A percentile compares a stretch with the other conserved stretches of the same genome.
These are phyloP conservation scores for Ophiostoma pallidulum DNA, from an alignment of 2,329 filamentous ascomycete species.

Conservation along the genomic window DNA sequence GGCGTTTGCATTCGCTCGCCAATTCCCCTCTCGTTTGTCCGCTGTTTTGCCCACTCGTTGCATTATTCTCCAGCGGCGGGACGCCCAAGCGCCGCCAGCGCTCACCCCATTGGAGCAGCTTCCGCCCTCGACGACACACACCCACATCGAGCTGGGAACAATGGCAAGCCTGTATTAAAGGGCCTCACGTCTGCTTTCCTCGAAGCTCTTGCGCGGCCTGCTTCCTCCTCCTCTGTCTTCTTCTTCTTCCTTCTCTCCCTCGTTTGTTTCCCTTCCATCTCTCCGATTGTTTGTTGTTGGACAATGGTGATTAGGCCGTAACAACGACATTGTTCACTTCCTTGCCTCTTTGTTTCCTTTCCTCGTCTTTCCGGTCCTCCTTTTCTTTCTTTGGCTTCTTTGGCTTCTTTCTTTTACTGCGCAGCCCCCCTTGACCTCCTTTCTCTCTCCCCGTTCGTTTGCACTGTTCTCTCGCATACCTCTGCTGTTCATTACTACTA, in stretches of 20 bases:
- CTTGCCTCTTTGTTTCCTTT: not conserved
- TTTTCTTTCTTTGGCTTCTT: not conserved
- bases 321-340: constrained; percentile 5
- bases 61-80: no score
- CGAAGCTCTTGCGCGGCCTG: not conserved
- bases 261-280: not conserved
- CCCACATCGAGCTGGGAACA: no score
- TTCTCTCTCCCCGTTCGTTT: not conserved
- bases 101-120: not conserved
- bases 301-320: constrained; percentile 5
- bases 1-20: not conserved
- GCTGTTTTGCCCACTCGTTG: not conserved
- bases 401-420: not conserved
- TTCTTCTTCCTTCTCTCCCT: not conserved
- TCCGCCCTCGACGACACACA: not conserved
- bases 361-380: not conserved
- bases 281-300: constrained; percentile 2
- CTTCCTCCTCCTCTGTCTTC: not conserved
- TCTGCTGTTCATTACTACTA: not conserved
- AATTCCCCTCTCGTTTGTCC: not conserved
- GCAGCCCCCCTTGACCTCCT: no score
- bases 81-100: not conserved
- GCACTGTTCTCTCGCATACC: not conserved
- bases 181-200: not conserved
- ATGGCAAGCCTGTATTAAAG: constrained; percentile 10